Conservation (phyloP, 1,139 yeast species). For the Saccharomyces pastorianus region DNA sequence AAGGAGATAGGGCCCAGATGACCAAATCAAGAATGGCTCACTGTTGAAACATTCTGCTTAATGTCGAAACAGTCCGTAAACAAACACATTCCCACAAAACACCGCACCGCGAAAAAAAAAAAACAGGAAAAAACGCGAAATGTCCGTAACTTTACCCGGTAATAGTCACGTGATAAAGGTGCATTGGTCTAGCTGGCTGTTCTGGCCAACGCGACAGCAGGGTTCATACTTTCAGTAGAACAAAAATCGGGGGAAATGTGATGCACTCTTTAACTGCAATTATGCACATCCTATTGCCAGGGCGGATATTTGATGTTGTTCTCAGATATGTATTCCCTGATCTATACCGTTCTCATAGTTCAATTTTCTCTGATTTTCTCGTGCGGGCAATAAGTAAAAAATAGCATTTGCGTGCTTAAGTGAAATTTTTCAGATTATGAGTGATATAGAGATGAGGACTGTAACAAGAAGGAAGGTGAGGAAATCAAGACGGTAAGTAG, state of each 20-base stretch:
- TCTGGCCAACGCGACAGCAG: not conserved
- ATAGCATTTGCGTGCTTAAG: not conserved
- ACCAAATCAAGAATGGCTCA: not conserved
- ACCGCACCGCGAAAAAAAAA: not conserved
- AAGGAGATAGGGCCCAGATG: not conserved
- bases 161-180: not conserved
- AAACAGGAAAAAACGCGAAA: not conserved
- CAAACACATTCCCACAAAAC: not conserved
- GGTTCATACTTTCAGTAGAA: not conserved
- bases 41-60: not conserved
- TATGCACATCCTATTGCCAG: not conserved
- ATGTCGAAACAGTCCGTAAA: not conserved
- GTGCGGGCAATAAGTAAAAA: not conserved
- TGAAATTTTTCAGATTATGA: not conserved
- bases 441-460: not conserved
- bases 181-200: not conserved
- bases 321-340: not conserved
- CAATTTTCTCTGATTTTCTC: not conserved
- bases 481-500: not conserved
- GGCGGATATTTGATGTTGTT: not conserved
- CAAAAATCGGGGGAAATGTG: not conserved
- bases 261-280: not conserved
- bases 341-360: not conserved
- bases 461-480: not conserved
- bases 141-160: slow-evolving; percentile 10